Percentiles rank a stretch among this genome's conserved stretches.
phyloP scores from a whole-genome alignment of 1,284 basidiomycete species.

The Leucoagaricus sp. region DNA sequence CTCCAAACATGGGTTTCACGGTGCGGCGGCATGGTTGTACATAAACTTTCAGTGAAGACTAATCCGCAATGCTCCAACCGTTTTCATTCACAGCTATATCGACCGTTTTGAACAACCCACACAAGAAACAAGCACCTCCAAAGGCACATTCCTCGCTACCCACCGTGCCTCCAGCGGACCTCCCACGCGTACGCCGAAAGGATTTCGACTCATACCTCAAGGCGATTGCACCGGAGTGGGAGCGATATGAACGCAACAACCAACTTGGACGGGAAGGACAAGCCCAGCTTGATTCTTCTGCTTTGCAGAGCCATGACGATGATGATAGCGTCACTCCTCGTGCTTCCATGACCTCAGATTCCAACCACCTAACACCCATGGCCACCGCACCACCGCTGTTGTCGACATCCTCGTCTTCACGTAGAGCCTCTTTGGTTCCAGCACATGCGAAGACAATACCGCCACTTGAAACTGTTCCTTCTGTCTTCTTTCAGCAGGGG shows the following conservation, averaged over 20 bases:
- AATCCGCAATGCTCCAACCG: neutral
- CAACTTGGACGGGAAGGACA: constrained; percentile 48
- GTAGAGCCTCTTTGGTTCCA: neutral
- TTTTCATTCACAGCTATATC: constrained; percentile 39
- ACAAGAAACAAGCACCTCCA: constrained; percentile 81
- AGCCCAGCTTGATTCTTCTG: constrained; percentile 38
- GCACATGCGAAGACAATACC: constrained; percentile 52
- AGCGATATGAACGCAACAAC: constrained; percentile 58
- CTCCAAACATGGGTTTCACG: constrained; percentile 77
- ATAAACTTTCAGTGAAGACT: neutral
- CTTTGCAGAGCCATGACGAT: constrained; percentile 19
- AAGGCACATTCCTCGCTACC: constrained; percentile 83
- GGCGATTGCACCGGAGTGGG: constrained; percentile 77
- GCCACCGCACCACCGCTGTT: neutral
- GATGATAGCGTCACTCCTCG: constrained; percentile 30
- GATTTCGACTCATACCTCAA: constrained; percentile 85
- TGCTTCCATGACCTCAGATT: constrained; percentile 23
- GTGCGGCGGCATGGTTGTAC: constrained; percentile 38
- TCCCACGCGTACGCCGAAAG: constrained; percentile 79
- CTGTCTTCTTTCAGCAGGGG: constrained; percentile 74
- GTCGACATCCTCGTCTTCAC: neutral
- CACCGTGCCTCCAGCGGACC: constrained; percentile 64
- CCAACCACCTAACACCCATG: constrained; percentile 12
- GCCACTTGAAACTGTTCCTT: constrained; percentile 77
- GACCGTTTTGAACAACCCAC: constrained; percentile 78